phyloP scores from a whole-genome alignment of 352 stramenopile genomes.

The Phytophthora agathidicida region DNA sequence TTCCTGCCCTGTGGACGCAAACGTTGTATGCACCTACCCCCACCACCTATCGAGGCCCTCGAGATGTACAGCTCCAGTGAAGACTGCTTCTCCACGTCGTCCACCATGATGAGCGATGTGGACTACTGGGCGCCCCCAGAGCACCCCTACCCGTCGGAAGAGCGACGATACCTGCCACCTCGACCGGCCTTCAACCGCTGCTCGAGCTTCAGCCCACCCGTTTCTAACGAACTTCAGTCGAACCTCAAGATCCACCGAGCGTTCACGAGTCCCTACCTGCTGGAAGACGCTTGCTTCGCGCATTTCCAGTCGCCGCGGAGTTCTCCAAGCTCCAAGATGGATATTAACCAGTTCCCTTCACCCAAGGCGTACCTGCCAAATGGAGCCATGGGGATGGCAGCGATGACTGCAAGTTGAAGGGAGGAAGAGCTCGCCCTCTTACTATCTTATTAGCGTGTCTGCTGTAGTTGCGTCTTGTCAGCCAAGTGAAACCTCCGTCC shows the following conservation, averaged over 20 bases:
- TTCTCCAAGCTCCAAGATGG: constrained; percentile 17
- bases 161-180: constrained; percentile 16
- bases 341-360: constrained; percentile 11
- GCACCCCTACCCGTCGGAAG: constrained; percentile 21
- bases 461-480: constrained; percentile 9
- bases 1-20: constrained; percentile 34
- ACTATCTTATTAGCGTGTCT: constrained; percentile 27
- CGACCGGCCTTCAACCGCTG: constrained; percentile 17
- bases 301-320: constrained; percentile 15
- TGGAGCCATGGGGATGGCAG: constrained; percentile 13
- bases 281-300: constrained; percentile 11
- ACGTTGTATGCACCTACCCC: neutral
- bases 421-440: neutral
- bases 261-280: constrained; percentile 13
- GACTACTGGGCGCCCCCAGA: constrained; percentile 53
- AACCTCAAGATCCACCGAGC: constrained; percentile 30
- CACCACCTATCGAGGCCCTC: constrained; percentile 17
- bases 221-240: too few species aligned
- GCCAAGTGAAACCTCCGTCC: constrained; percentile 8
- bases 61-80: constrained; percentile 33
- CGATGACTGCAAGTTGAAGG: constrained; percentile 23
- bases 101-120: constrained; percentile 44
- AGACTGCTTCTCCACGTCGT: constrained; percentile 40
- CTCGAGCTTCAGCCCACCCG: constrained; percentile 19
- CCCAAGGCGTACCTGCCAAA: constrained; percentile 17